Evolutionary conservation across 2,329 filamentous ascomycete species (phyloP).

Genomic region (Phoma sp.): DNA sequence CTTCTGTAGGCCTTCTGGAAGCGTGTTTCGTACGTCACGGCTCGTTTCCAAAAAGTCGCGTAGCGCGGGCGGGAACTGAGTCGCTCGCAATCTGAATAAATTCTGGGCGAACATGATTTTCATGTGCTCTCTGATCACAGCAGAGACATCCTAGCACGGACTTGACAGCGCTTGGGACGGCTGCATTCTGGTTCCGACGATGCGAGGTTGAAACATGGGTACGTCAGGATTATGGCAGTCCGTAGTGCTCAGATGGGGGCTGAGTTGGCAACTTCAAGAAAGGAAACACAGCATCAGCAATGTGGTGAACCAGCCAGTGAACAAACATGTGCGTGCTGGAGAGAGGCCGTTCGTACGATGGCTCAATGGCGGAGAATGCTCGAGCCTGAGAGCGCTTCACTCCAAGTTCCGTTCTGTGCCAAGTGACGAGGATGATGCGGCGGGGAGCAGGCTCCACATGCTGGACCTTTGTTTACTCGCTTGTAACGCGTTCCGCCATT

Average conservation of each 20-base stretch:
- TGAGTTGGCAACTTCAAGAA: conserved; percentile 30
- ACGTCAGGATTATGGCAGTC: conserved; percentile 30
- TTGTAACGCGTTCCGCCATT: conserved; percentile 25
- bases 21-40: conserved; percentile 18
- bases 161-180: conserved; percentile 22
- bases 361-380: conserved; percentile 8
- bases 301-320: conserved; percentile 21
- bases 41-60: conserved; percentile 27
- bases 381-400: not conserved
- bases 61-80: conserved; percentile 22
- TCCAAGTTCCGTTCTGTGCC: not conserved
- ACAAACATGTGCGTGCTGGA: conserved; percentile 6
- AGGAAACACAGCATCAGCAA: conserved; percentile 29
- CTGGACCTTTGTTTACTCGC: conserved; percentile 29
- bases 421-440: conserved; percentile 12
- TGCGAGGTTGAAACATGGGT: conserved; percentile 38
- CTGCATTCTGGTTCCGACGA: conserved; percentile 29
- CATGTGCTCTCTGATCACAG: conserved; percentile 28
- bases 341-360: conserved; percentile 6
- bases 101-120: conserved; percentile 16
- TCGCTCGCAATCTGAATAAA: conserved; percentile 1
- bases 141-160: conserved; percentile 17
- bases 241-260: conserved; percentile 19
- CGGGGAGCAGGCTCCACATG: conserved; percentile 25
- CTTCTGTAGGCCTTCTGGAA: conserved; percentile 27